Base-by-base conservation (phyloP, 2,329 filamentous ascomycete genomes). In the Bipolaris gigantea region DNA sequence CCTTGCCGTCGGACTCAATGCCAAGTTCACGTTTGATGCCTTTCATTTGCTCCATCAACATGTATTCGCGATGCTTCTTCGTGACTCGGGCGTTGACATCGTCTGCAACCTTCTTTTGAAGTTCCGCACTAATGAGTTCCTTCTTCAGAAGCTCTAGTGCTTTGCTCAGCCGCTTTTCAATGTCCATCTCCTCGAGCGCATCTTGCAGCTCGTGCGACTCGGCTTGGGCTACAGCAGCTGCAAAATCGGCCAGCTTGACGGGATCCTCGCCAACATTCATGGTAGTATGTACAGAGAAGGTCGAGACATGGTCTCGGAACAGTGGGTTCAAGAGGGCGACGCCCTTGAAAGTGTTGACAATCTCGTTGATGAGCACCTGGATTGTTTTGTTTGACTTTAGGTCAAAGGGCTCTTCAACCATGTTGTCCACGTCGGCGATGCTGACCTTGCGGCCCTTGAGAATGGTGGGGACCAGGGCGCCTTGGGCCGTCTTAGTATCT, bases 21-120 rank as follows among this genome's bases (percentile, higher is more conserved):
- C 95, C 94, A 44, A 99, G 85, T 76, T 99, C 94, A 54, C 94
- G 85, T 54, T 91, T 89, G 70, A 99, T 99, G 23, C 92, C 94
- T 80, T 97, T 97, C 92, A 99, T 96, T 75, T 99, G 95, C 76
- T 99, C 94, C 91, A 96, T 95, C 42, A 99, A 80, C 90, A 92
- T 97, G 78, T 97, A 99, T 72, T 99, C 94, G 48, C 94, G 87
- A 74, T 99, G 94, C 27, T 93, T 88, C 78, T 99, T 97, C 66
- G 92, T 92, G 49, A 99, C 97, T 77, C 96, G 97, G 70, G 85
- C 91, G 74, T 97, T 94, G 16, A 99, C 95, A 70, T 99, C 94
- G 77, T 97, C 97, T 54, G 89, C 91, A 54, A 99, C 97, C 80
- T 97, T 99, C 53, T 90, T 93, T 74, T 97, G 93, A 27, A 99